Evolutionary conservation across 1,284 basidiomycete genomes (phyloP), one percentile per base, ranked within the genome.

Genomic region (Sphagnurus paluster): DNA sequence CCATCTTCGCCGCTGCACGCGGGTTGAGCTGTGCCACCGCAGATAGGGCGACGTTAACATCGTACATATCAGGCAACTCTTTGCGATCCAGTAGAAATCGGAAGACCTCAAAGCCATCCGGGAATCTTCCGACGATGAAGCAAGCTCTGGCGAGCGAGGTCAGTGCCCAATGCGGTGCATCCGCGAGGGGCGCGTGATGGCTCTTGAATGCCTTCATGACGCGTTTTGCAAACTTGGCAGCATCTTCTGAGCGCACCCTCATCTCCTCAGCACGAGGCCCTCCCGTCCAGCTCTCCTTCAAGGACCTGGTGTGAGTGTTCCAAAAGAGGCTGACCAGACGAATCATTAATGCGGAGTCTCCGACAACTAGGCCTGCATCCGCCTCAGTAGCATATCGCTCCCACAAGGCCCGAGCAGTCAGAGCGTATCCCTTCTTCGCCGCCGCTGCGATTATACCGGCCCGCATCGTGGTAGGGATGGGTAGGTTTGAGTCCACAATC

Each of bases 61-160:
- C 85, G 54, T 77, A 66, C 36, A 74, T 50, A 59, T 87, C 83
- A 11, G 82, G 82, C 42, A 76, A 57, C 56, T 82, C 75, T 44
- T 61, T 65, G 33, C 80, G 76, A 16, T 60, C 52, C 32, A 78
- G 57, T 34, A 85, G 57, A 38, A 72, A 50, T 45, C 66, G 65
- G 56, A 87, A 68, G n/a, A 70, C 60, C 10, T 61, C 52, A 47
- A 83, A 70, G 2, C 79, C 82, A 32, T 73, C 66, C 30, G 56
- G 40, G 52, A 74, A 61, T 39, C 71, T 59, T n/a, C 77, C 81
- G 19, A 81, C 61, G 49, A 84, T 70, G 54, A 85, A 80, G 58
- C 75, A 74, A 16, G 76, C 80, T 49, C 83, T 74, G 2, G 83
- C 81, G 30, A 83, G 67, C 9, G 82, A 75, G 44, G 77, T 87